Base-by-base conservation (phyloP, 441 rosid species). In the Erodium moschatum region DNA sequence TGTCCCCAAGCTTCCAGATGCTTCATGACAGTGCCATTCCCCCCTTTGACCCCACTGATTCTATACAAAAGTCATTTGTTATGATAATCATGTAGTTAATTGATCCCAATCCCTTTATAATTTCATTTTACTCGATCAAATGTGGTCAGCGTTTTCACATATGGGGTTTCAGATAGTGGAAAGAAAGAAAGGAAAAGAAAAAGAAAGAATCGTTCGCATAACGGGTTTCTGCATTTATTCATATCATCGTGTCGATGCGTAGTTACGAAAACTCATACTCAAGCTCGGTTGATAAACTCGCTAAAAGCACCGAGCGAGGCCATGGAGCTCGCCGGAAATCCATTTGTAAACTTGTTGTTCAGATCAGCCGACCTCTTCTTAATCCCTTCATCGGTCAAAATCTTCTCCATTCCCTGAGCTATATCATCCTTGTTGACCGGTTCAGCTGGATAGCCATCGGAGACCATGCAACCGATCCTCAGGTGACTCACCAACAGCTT, bases 1-100 rank as follows among this genome's bases (percentile, higher is more conserved):
- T 56, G 91, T 86, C 65, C 99, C 96, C 1, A 85, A 78, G 66
- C 75, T 95, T 1, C 78, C 76, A 20, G 87, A 85, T 42, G 75
- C 84, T 27, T 78, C 68, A 10, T 80, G 81, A 86, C 76, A 24
- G 18, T 2, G 66, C 66, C 7, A 20, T 65, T 72, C 50, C 67
- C 68, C 68, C 52, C 12, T 33, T 33, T 12, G 2, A 0, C 50
- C 50, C 12, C 50, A 46, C 38, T 69, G 67, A 69, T 74, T 79
- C 58, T 54, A 74, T 68, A 65, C 65, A 54, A 33, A 33, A 60
- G 6, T 72, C 69, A 71, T 77, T 79, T 74, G 69, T 77, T 74
- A 56, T 56, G 69, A 60, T 67, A 74, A 75, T 68, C 72, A 44
- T 68, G 72, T 67, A 73, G 67, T 72, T 67, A 48, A 67, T 72